These are phyloP conservation scores for Boletellus ananiceps DNA, from an alignment of 768 basidiomycete species.

Conservation along the genomic window DNA sequence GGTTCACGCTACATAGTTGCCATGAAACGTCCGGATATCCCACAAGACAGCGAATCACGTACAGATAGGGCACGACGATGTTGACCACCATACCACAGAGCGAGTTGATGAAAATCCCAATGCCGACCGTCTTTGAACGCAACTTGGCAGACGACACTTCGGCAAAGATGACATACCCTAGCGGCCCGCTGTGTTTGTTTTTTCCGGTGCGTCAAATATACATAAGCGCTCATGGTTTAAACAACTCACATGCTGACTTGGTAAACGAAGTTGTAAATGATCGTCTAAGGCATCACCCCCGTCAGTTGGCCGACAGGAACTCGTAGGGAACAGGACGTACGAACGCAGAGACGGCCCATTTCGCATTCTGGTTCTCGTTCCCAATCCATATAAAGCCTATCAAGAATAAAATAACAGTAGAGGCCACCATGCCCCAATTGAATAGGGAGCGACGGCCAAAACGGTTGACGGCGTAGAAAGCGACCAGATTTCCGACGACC, in stretches of 20 bases:
- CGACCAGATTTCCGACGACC: conserved; percentile 25
- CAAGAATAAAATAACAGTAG: conserved; percentile 20
- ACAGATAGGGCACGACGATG: conserved; percentile 28
- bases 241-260: conserved; percentile 22
- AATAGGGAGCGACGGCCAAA: conserved; percentile 25
- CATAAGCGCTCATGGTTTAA: not conserved
- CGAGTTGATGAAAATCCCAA: conserved; percentile 24
- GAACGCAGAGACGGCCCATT: conserved; percentile 23
- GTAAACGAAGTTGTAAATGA: conserved; percentile 30
- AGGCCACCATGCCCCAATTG: conserved; percentile 25
- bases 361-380: conserved; percentile 7
- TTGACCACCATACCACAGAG: conserved; percentile 24
- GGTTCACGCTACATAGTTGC: conserved; percentile 19
- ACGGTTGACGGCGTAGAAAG: conserved; percentile 23
- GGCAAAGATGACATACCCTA: conserved; percentile 26
- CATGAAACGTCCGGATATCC: too few relatives aligned
- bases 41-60: not conserved
- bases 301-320: not conserved
- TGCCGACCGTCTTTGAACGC: conserved; percentile 28
- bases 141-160: conserved; percentile 29
- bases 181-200: conserved; percentile 20
- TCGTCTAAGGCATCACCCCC: conserved; percentile 13
- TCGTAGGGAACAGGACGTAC: conserved; percentile 1
- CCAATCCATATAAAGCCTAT: conserved; percentile 29
- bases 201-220: not conserved